Evolutionary conservation across 2,329 filamentous ascomycete species (phyloP), one percentile per base, ranked within the genome.

Genomic region (Fusarium torulosum): DNA sequence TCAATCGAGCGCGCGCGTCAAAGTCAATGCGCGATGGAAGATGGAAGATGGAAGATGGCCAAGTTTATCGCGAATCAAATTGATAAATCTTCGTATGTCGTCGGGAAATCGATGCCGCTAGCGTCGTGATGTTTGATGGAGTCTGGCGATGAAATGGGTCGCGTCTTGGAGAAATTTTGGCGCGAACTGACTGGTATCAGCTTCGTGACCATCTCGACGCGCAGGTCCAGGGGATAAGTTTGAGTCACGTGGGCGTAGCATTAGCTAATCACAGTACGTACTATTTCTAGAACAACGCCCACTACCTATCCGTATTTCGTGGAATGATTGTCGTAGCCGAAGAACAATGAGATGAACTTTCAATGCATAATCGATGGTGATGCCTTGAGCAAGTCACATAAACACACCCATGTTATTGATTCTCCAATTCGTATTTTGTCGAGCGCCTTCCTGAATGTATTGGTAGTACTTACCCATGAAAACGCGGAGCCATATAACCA

Each of bases 111-210:
- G 62, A 72, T 71, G 47, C 44, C 63, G 53, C 56, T 70, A 67
- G 69, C 53, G 64, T 69, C 53, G 66, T 69, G 72, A 72, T 75
- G 66, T 67, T 67, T 62, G 73, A 73, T 74, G 66, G 68, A 72
- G 68, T 68, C 53, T 61, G 43, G 33, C 61, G 51, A 63, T 65
- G 66, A 69, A 53, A 74, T 74, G 67, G 64, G 69, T 72, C 72
- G 74, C 75, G 76, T 77, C 61, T 73, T 75, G 72, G 74, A 75
- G 76, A 78, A 79, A 77, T 78, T 78, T 79, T 78, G 77, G 78
- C 75, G 78, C 77, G 77, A 63, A 63, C 37, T 59, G 59, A 75
- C 72, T 65, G 69, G 62, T 60, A 53, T 63, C 57, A 50, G n/a
- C 66, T 66, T 63, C 49, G 52, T 66, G 56, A 66, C 56, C 44